Evolutionary conservation across 2,329 filamentous ascomycete genomes (phyloP), one percentile per base, ranked within the genome.

Genomic region (Achaetomium macrosporum): DNA sequence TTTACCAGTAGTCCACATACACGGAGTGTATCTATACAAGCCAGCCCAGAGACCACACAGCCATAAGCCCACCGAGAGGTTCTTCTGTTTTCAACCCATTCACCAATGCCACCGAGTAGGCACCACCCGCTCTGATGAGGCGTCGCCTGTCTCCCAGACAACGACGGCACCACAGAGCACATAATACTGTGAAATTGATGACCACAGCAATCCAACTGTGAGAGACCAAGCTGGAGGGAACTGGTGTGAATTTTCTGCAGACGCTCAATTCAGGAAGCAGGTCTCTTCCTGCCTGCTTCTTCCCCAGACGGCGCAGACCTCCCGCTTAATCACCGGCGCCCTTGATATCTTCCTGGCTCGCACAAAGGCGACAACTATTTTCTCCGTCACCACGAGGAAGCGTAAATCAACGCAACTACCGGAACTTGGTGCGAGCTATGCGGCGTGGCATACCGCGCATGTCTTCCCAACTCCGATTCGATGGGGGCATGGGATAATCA

Each of bases 231-330:
- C 35, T 15, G 16, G n/a, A 47, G 19, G 30, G 47, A 44, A 15
- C 12, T 13, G 43, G 19, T 12, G 10, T 37, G 35, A 48, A 43
- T 43, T 53, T 39, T 31, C 44, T 47, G 50, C 44, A 39, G 17
- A 53, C 33, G 44, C 40, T 44, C 31, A 31, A 19, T 9, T 17
- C 17, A 29, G 35, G 16, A 40, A 31, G 20, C 33, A 13, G 42
- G 31, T 1, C 15, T 1, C 15, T 25, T 42, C 30, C 30, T 42
- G 30, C 30, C 35, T n/a, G 12, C 13, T 11, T 35, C 15, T 35
- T 35, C 33, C 15, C 33, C 33, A 11, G 4, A 35, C 15, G 4
- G 11, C 33, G 10, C 10, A 35, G 10, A 11, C 15, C 15, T 9
- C 10, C 33, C 33, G 33, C n/a, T n/a, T n/a, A n/a, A n/a, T n/a